Conservation (phyloP, 106 monocot genomes). For the Allium cepa region DNA sequence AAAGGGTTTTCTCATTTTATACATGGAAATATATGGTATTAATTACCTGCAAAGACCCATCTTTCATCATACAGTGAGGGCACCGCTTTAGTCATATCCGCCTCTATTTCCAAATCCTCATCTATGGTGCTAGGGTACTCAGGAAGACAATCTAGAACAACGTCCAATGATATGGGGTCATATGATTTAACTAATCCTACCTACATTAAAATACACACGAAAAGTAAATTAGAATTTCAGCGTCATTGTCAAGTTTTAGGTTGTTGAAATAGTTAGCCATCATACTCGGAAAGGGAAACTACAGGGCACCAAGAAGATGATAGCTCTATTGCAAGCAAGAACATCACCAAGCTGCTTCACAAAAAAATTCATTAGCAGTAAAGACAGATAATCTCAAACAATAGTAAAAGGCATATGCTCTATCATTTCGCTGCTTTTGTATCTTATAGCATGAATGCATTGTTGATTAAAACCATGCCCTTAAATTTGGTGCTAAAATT, state of each 20-base stretch:
- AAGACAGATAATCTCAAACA: too few species aligned
- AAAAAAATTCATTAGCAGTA: too few species aligned
- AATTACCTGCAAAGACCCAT: slow-evolving; percentile 70
- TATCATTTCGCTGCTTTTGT: too few species aligned
- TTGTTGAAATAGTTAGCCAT: background rate
- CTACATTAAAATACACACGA: slow-evolving; percentile 30
- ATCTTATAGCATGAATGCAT: too few species aligned
- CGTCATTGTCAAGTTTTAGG: too few species aligned
- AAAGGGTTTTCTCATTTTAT: too few species aligned
- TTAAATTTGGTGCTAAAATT: too few species aligned
- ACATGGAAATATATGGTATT: too few species aligned
- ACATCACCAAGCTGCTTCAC: slow-evolving; percentile 64
- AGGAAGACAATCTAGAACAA: slow-evolving; percentile 45
- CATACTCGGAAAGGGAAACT: slow-evolving; percentile 82
- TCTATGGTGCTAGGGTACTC: slow-evolving; percentile 37
- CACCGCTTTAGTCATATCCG: slow-evolving; percentile 10
- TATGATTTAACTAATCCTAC: slow-evolving; percentile 76
- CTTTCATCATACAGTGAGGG: slow-evolving; percentile 63
- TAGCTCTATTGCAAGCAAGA: slow-evolving; percentile 65
- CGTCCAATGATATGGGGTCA: slow-evolving; percentile 31
- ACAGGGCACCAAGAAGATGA: slow-evolving; percentile 91
- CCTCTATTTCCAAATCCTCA: slow-evolving; percentile 20
- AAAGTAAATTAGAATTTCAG: background rate
- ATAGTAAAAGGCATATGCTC: too few species aligned
- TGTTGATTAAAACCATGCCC: too few species aligned